Conservation (phyloP, 495 filamentous ascomycete genomes). For the Parathielavia appendiculata region DNA sequence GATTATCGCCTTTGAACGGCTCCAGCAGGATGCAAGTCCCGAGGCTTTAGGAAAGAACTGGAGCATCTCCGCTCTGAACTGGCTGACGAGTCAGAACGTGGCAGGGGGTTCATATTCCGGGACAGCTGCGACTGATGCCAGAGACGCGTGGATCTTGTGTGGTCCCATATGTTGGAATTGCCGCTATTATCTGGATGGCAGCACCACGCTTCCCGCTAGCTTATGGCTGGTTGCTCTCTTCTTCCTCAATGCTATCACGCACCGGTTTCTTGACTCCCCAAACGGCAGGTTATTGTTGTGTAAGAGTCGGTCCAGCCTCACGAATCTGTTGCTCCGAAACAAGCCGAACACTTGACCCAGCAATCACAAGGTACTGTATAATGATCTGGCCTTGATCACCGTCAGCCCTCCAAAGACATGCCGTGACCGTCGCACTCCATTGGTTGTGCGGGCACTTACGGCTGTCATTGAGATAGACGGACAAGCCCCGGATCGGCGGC, state of each 20-base stretch:
- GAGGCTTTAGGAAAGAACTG: neutral
- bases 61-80: conserved; percentile 11
- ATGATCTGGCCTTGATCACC: neutral
- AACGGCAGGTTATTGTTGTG: neutral
- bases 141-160: neutral
- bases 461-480: neutral
- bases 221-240: no score
- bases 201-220: no score
- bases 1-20: no score
- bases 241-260: no score
- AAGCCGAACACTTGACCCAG: neutral
- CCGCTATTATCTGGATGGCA: no score
- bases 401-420: neutral
- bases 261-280: neutral
- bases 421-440: neutral
- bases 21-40: no score
- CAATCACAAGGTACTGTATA: neutral
- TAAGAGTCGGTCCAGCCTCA: neutral
- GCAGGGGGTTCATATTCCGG: conserved; percentile 10
- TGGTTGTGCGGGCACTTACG: neutral
- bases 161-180: no score
- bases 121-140: neutral
- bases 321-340: neutral
- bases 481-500: conserved; percentile 2
- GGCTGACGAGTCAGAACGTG: conserved; percentile 15